phyloP scores from a whole-genome alignment of 129 eudicot species.

The Arctium lappa region DNA sequence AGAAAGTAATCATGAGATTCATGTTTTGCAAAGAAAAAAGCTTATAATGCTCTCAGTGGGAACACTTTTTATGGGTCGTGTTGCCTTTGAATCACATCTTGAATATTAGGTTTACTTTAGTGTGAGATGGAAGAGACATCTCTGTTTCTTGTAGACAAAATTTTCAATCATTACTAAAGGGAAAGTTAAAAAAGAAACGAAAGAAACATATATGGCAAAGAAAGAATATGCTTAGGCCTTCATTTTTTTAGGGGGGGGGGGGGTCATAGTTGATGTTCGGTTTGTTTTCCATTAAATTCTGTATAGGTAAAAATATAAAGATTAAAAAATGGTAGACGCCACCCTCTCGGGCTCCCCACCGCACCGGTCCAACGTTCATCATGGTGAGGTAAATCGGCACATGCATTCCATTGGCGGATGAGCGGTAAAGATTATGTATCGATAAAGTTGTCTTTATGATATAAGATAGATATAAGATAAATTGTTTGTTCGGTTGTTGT shows the following conservation, averaged over 20 bases:
- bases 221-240: slow-evolving; percentile 15
- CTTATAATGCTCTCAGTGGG: background rate
- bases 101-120: slow-evolving; percentile 16
- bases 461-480: background rate
- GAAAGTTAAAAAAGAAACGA: background rate
- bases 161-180: background rate
- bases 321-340: no score
- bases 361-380: no score
- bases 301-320: no score
- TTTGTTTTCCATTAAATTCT: no score
- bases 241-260: no score
- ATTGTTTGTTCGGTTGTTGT: background rate
- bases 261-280: no score
- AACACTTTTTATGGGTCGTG: background rate
- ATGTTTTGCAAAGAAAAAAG: slow-evolving; percentile 7
- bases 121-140: slow-evolving; percentile 4
- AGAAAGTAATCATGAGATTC: background rate
- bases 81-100: slow-evolving; percentile 26
- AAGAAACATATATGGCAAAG: slow-evolving; percentile 7
- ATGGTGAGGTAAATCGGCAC: no score
- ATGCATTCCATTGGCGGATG: no score
- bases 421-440: no score
- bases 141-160: background rate
- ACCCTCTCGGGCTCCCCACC: no score
- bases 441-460: background rate